Evolutionary conservation across 169 alveolate species (phyloP).

Genomic region (Cryptosporidium ubiquitum): DNA sequence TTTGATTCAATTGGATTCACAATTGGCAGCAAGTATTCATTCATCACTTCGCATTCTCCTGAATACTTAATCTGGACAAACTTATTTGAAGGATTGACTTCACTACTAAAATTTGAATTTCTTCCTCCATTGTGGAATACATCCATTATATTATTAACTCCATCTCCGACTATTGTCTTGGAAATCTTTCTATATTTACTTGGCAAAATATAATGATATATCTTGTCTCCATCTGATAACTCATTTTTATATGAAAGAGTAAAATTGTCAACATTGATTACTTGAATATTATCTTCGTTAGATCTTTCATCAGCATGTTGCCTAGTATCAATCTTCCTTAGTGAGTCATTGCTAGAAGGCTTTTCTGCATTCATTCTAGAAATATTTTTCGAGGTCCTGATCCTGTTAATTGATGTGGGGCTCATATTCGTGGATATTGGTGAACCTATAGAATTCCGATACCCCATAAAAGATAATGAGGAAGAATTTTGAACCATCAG

Average conservation of each 20-base stretch:
- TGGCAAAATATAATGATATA: conserved; percentile 46
- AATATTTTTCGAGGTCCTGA: background rate
- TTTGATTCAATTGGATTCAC: conserved; percentile 53
- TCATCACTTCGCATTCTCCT: conserved; percentile 56
- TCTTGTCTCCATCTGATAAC: background rate
- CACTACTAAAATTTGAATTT: background rate
- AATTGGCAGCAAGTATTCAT: conserved; percentile 24
- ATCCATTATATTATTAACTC: background rate
- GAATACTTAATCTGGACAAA: conserved; percentile 45
- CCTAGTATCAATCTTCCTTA: conserved; percentile 5
- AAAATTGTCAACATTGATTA: background rate
- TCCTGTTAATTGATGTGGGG: conserved; percentile 38
- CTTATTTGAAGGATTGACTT: conserved; percentile 6
- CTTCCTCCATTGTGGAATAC: background rate
- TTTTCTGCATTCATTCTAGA: background rate
- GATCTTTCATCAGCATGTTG: background rate
- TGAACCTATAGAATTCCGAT: conserved; percentile 27
- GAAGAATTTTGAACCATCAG: conserved; percentile 37
- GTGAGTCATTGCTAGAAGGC: background rate
- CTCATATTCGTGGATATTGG: conserved; percentile 25
- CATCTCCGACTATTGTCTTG: background rate
- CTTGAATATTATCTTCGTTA: background rate
- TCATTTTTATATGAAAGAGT: conserved; percentile 1
- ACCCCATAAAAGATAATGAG: background rate
- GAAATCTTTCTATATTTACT: conserved; percentile 1